Base-by-base conservation (phyloP, 2,329 filamentous ascomycete genomes). In the Lecanicillium sp. region DNA sequence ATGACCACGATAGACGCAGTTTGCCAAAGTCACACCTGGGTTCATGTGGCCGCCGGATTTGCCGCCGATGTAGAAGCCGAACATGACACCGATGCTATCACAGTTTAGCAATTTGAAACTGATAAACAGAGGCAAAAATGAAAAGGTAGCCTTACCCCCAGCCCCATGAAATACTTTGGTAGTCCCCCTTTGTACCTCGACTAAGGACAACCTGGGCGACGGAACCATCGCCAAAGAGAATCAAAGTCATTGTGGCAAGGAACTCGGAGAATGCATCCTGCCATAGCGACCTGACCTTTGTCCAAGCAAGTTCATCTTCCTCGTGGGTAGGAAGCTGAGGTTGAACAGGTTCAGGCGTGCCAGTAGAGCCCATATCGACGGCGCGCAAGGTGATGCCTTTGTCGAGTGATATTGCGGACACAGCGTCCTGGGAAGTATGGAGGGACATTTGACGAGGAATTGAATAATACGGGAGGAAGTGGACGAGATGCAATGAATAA, bases 171-270 rank as follows among this genome's bases (percentile, higher is more conserved):
- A 71, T 70, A 41, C 64, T 68, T 49, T 68, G 62, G 44, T 69
- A 70, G 42, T 65, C 54, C 30, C 73, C 72, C 50, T 69, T 72
- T 12, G 52, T 52, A 18, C 51, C 55, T 4, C 55, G 56, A 42
- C 74, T 79, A 11, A 85, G 66, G 0, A 77, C 61, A 1, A 83
- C 80, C 55, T 85, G 82, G 3, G 81, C 81, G 15, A 85, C 77
- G 39, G 76, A 75, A n/a, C 78, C 80, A 44, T 85, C 74, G 4
- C 81, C 81, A 49, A 85, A 85, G 29, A 85, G 59, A 42, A 85
- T 65, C 45, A 85, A 57, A 39, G 81, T 70, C 62, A 85, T 78
- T 11, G 75, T 80, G 7, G 79, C 80, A 35, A 80, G 71, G 58
- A 84, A 83, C 48, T 85, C 79, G 1, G 76, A 75, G 46, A 83